Base-by-base conservation (phyloP, 1,284 basidiomycete species). In the Ustilago bromivora region DNA sequence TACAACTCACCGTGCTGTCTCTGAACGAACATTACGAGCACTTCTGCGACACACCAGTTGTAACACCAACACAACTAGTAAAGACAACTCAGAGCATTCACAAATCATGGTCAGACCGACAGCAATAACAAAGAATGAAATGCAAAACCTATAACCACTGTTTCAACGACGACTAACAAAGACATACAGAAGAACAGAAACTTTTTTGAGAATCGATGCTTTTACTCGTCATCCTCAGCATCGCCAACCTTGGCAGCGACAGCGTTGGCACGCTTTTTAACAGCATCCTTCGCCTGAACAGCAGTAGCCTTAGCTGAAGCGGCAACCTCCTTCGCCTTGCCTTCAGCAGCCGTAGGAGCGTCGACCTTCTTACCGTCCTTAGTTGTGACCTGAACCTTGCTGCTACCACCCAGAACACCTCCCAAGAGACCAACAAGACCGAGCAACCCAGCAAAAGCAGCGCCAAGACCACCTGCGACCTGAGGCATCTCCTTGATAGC, bases 401-500 rank as follows among this genome's bases (percentile, higher is more conserved):
- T 57, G 59, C 66, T 67, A 31, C 82, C 76, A 38, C 81, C 76
- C 15, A 83, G 49, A 17, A 76, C 57, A 43, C 79, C 78, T 49
- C 70, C 77, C 23, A 84, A 36, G 13, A 84, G 56, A 34, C 78
- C 77, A 36, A 84, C 66, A 8, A 85, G 66, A 31, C 78, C 79
- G 11, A 84, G 61, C 5, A 84, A 61, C 36, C 69, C 77, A 11
- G 79, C 81, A 15, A 85, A 71, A 11, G 67, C 75, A 11, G 82
- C 82, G 35, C 66, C 83, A 17, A 83, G 53, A 52, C 73, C 80
- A 41, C 76, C 82, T 13, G 82, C 78, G 1, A 84, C 78, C 49
- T 81, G 75, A 19, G 82, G 81, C 73, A 80, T 75, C 67, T 76
- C 75, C 70, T 78, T 80, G 60, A 84, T 70, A 11, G 83, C 84